A percentile compares a stretch with the other conserved stretches of the same genome.
phyloP scores from a whole-genome alignment of 108 stramenopile species.

The Nitzschia sp. region DNA sequence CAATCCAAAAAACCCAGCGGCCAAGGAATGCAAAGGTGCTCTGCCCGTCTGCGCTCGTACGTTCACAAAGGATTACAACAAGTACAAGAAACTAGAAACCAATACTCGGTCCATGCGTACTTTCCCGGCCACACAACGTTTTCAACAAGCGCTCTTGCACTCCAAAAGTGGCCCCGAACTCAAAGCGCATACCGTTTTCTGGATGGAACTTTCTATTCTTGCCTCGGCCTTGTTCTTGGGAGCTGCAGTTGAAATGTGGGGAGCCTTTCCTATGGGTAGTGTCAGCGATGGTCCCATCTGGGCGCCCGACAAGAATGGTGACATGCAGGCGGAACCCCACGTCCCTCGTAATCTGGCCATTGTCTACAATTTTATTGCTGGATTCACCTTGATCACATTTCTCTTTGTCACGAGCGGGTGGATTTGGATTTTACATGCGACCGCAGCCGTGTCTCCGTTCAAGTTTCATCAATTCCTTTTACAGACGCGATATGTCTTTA shows the following conservation, averaged over 20 bases:
- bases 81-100: background rate
- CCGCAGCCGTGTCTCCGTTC: slow-evolving; percentile 11
- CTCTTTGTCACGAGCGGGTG: slow-evolving; percentile 8
- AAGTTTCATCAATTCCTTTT: slow-evolving; percentile 19
- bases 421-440: slow-evolving; percentile 16
- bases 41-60: background rate
- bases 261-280: slow-evolving; percentile 17
- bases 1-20: no score
- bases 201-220: slow-evolving; percentile 18
- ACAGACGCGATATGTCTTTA: slow-evolving; percentile 13
- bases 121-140: background rate
- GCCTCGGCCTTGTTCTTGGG: slow-evolving; percentile 20
- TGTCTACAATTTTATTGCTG: slow-evolving; percentile 4
- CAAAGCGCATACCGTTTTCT: slow-evolving; percentile 20
- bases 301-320: background rate
- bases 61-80: background rate
- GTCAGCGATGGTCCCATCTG: slow-evolving; percentile 7
- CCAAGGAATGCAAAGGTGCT: background rate
- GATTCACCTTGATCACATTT: background rate
- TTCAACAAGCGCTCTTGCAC: slow-evolving; percentile 18
- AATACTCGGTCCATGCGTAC: background rate
- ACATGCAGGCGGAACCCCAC: background rate
- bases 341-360: slow-evolving; percentile 2
- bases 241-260: slow-evolving; percentile 23
- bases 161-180: slow-evolving; percentile 18